Evolutionary conservation across 129 eudicot species (phyloP).

Genomic region (Pittosporum tobira): DNA sequence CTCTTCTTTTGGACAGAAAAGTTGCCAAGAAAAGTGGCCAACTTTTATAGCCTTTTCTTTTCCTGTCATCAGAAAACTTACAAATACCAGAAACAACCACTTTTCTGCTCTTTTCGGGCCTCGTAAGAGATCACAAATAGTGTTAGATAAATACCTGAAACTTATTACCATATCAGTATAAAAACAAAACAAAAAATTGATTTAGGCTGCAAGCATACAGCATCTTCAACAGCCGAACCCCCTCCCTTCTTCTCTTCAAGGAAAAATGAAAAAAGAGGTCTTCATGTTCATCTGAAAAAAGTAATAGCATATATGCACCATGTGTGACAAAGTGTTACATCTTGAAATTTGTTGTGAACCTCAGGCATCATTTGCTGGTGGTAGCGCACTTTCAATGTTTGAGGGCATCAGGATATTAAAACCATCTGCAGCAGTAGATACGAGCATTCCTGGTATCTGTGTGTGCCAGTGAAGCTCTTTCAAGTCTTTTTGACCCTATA

Average conservation of each 20-base stretch:
- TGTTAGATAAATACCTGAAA: too few relatives aligned
- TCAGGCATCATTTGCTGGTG: conserved; percentile 34
- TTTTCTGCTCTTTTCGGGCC: too few relatives aligned
- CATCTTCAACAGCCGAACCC: not conserved
- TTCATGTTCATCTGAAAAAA: too few relatives aligned
- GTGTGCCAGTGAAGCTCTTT: conserved; percentile 97
- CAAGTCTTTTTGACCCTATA: conserved; percentile 96
- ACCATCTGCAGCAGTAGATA: conserved; percentile 96
- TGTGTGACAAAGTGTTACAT: too few relatives aligned
- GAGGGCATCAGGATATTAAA: conserved; percentile 93
- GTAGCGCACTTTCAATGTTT: conserved; percentile 75
- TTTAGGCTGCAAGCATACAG: not conserved
- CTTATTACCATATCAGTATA: too few relatives aligned
- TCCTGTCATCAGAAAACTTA: too few relatives aligned
- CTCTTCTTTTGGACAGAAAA: too few relatives aligned
- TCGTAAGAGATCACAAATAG: too few relatives aligned
- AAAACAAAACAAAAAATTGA: not conserved
- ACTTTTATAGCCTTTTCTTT: too few relatives aligned
- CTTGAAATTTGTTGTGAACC: not conserved
- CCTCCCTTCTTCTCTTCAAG: not conserved
- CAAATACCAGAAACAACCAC: too few relatives aligned
- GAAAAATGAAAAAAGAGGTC: not conserved
- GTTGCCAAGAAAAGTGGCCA: too few relatives aligned
- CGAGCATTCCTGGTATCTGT: conserved; percentile 92
- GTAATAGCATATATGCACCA: not conserved